Base-by-base conservation (phyloP, 2,329 filamentous ascomycete genomes). In the Dothiorella sarmentorum region DNA sequence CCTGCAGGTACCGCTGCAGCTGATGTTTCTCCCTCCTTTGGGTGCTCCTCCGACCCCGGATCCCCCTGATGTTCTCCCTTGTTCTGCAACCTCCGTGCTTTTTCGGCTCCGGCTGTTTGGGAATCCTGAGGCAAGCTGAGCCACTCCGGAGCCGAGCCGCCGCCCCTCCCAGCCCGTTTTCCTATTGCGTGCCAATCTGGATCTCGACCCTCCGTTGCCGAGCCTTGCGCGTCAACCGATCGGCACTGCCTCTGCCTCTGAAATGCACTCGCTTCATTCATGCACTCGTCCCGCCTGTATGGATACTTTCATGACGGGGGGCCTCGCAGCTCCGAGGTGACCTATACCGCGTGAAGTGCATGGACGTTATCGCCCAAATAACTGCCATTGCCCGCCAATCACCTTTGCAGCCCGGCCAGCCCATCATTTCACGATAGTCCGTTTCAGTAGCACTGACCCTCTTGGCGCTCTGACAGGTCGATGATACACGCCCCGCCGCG, bases 401-500 rank as follows among this genome's bases (percentile, higher is more conserved):
- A 37, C 31, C 6, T 3, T 7, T n/a, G 15, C 45, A 35, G 31
- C 3, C 6, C 45, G n/a, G 45, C 47, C 47, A 38, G 22, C 47
- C 33, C 31, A 52, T 27, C 47, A 38, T 33, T 38, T 40, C 33
- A 27, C 33, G 18, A 33, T 38, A 38, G 47, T n/a, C 20, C 47
- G 20, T 15, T 31, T n/a, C n/a, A n/a, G 17, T 38, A 29, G 27
- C 17, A 13, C 47, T 52, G 22, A 52, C 45, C 29, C 20, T 20
- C 44, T 47, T 31, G 43, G 43, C 45, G 11, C 31, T 59, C 17
- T 15, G 10, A 44, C 67, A 96, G 91, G 85, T 96, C 64, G 78
- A 81, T 65, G 93, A 97, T 75, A 87, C 84, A 56, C 87, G 93
- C 56, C 92, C 92, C 47, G 82, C 85, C 45, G 83, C 83, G 51